phyloP scores from a whole-genome alignment of 257 asterid genomes.

The Cynanchum wilfordii region DNA sequence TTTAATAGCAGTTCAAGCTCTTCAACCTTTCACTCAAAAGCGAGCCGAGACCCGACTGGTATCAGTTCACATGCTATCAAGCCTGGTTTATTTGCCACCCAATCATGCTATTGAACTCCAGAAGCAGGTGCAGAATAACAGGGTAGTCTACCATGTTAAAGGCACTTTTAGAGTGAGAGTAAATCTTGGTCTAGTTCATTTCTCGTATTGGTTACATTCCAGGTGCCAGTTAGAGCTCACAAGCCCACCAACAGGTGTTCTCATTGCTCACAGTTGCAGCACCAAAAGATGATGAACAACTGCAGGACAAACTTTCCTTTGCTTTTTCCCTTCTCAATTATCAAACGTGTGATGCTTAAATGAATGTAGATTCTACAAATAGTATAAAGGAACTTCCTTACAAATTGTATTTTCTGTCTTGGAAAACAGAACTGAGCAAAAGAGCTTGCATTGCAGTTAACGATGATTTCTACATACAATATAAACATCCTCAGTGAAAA shows the following conservation, averaged over 20 bases:
- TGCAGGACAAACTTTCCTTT: not conserved
- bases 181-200: slow-evolving; percentile 52
- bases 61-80: slow-evolving; percentile 55
- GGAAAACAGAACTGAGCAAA: not conserved
- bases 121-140: slow-evolving; percentile 55
- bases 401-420: not conserved
- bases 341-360: not conserved
- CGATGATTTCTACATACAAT: not conserved
- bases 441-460: not conserved
- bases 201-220: slow-evolving; percentile 65
- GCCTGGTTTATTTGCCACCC: slow-evolving; percentile 56
- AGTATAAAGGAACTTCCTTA: not conserved
- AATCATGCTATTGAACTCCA: slow-evolving; percentile 55
- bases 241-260: slow-evolving; percentile 66
- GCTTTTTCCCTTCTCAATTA: not conserved
- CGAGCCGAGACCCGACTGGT: slow-evolving; percentile 40
- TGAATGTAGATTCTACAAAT: not conserved
- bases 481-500: not conserved
- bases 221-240: slow-evolving; percentile 74
- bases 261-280: slow-evolving; percentile 56
- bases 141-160: slow-evolving; percentile 46
- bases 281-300: slow-evolving; percentile 42
- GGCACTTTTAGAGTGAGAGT: slow-evolving; percentile 58
- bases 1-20: slow-evolving; percentile 41
- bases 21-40: slow-evolving; percentile 51